Conservation (phyloP, 805 yeast genomes). For the Saturnispora dispora region DNA sequence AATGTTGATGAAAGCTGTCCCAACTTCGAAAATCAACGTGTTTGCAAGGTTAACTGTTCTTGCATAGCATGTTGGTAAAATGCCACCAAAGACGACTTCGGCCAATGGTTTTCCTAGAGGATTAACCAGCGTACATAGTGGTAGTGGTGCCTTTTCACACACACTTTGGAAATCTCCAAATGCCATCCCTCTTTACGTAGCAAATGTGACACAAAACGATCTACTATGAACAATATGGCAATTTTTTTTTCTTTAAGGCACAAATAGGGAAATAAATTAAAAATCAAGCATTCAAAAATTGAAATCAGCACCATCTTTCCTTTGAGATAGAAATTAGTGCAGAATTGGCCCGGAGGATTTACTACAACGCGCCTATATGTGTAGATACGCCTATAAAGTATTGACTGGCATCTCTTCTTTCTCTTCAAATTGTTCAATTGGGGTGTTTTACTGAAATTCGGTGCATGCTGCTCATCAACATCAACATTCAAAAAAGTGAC, state of each 20-base stretch:
- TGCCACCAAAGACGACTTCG: conserved; percentile 41
- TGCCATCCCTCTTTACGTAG: conserved; percentile 32
- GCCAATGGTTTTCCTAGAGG: conserved; percentile 28
- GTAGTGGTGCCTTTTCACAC: conserved; percentile 63
- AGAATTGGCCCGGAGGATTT: no score
- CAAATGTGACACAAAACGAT: neutral
- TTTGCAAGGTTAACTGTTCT: conserved; percentile 82
- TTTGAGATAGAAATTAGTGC: neutral
- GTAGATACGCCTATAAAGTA: neutral
- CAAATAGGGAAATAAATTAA: neutral
- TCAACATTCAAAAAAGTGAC: neutral
- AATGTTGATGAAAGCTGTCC: conserved; percentile 78
- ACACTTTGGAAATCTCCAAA: conserved; percentile 59
- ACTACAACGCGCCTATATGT: neutral
- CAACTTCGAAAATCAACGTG: conserved; percentile 82
- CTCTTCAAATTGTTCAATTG: neutral
- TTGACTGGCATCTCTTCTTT: neutral
- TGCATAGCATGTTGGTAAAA: conserved; percentile 74
- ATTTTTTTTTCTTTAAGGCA: neutral
- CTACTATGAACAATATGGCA: neutral
- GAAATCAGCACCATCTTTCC: neutral
- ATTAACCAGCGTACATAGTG: conserved; percentile 69
- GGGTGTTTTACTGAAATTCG: neutral
- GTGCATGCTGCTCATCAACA: neutral
- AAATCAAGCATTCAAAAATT: neutral